These are phyloP conservation scores for Podospora australis DNA, from an alignment of 495 filamentous ascomycete genomes.

Conservation along the genomic window DNA sequence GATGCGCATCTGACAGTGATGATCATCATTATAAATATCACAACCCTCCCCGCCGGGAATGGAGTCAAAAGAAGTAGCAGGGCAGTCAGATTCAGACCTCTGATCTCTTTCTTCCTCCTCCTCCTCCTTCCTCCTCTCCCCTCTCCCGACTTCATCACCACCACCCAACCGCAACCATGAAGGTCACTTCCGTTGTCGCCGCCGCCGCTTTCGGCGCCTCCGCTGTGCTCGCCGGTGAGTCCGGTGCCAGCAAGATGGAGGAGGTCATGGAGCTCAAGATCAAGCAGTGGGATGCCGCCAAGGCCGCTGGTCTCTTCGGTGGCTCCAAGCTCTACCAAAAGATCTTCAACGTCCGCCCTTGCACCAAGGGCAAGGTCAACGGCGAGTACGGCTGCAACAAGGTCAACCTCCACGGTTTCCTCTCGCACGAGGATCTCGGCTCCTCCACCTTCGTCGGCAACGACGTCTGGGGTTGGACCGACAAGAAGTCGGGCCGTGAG, in stretches of 20 bases:
- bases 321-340: conserved; percentile 31
- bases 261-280: conserved; percentile 13
- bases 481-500: conserved; percentile 34
- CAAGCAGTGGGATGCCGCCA: conserved; percentile 5
- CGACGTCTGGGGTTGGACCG: conserved; percentile 45
- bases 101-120: background rate
- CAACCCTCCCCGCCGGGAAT: background rate
- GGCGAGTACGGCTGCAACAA: conserved; percentile 48
- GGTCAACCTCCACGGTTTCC: conserved; percentile 49
- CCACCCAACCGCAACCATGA: conserved; percentile 5
- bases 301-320: conserved; percentile 18
- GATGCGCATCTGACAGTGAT: too few species aligned
- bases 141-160: background rate
- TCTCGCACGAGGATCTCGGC: conserved; percentile 43
- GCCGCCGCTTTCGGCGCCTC: conserved; percentile 13
- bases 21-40: conserved; percentile 1
- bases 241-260: conserved; percentile 10
- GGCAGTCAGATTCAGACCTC: background rate
- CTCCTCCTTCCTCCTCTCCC: background rate
- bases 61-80: background rate
- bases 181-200: conserved; percentile 8
- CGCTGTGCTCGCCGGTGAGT: conserved; percentile 13
- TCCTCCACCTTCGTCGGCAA: conserved; percentile 32
- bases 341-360: conserved; percentile 22
- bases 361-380: conserved; percentile 39